Base-by-base conservation (phyloP, 2,329 filamentous ascomycete species). In the Juglanconis juglandina region DNA sequence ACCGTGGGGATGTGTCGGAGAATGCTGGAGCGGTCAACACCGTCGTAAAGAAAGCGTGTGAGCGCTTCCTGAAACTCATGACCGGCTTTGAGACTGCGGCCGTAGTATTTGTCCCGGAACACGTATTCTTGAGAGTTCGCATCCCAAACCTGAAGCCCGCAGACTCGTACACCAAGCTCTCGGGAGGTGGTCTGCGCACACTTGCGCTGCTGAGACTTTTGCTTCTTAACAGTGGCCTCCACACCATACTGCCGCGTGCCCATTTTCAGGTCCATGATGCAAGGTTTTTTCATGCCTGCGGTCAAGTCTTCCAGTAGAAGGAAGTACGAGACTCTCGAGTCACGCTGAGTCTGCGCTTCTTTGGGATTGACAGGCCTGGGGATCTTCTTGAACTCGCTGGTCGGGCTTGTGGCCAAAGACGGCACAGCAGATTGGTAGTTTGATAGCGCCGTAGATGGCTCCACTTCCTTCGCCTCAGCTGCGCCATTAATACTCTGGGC, bases 21-120 rank as follows among this genome's bases (percentile, higher is more conserved):
- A 8, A 96, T 88, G 70, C 91, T 93, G 37, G 85, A 80, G 70
- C 91, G 85, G 65, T 93, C 91, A 30, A 91, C 83, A 0, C 94
- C 95, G 66, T 98, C 92, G 73, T 92, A 96, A 63, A 99, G 84
- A 71, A 98, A 99, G 34, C 90, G 87, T 56, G 88, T 94, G 5
- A 99, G 80, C 0, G 93, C 93, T 61, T 89, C 86, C 70, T 96
- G 91, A 69, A 99, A 98, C 70, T 98, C 91, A 3, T 83, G 81
- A 2, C 95, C 95, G 3, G 90, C 92, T 73, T 93, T 93, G 39
- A 99, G 79, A 67, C 91, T 87, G 57, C 95, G 89, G 1, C 95
- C 95, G 71, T 92, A 96, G 74, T 99, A 99, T 75, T 99, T 99
- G 81, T 99, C 95, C 71, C 96, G 90, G 71, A 98, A 99, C n/a